These are phyloP conservation scores for Pseudonectria buxi DNA, from an alignment of 2,329 filamentous ascomycete species.

Conservation along the genomic window DNA sequence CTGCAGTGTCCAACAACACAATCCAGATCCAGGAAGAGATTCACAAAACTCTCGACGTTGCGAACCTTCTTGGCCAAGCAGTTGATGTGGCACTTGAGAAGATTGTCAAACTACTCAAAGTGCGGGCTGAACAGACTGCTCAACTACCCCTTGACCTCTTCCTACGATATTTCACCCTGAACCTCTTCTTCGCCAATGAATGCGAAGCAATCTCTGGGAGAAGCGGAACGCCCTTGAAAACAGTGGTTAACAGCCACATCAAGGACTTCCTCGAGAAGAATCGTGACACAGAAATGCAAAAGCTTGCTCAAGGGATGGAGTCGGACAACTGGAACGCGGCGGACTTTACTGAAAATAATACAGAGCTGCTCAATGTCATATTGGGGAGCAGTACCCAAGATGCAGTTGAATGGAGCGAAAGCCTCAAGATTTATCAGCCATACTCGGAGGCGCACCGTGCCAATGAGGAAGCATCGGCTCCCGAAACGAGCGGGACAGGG, in stretches of 20 bases:
- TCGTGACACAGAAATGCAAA: constrained; percentile 66
- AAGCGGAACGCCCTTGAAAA: constrained; percentile 69
- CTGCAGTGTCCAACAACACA: constrained; percentile 14
- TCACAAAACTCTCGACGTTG: constrained; percentile 69
- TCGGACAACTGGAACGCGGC: constrained; percentile 73
- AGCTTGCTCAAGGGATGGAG: constrained; percentile 70
- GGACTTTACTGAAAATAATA: constrained; percentile 62
- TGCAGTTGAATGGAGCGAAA: constrained; percentile 57
- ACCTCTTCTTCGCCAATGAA: constrained; percentile 77
- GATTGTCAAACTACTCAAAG: constrained; percentile 67
- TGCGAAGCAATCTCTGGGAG: constrained; percentile 79
- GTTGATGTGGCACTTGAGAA: constrained; percentile 76
- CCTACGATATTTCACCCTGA: constrained; percentile 74
- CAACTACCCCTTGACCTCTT: constrained; percentile 63
- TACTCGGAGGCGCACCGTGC: constrained; percentile 32
- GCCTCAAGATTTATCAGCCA: constrained; percentile 52
- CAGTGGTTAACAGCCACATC: constrained; percentile 74
- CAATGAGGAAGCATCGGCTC: constrained; percentile 24
- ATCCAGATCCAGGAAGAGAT: constrained; percentile 64
- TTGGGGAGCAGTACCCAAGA: constrained; percentile 66
- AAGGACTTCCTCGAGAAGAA: constrained; percentile 69
- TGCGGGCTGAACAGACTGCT: constrained; percentile 67
- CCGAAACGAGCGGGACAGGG: constrained; percentile 41
- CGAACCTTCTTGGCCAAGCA: constrained; percentile 69
- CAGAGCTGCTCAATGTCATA: constrained; percentile 54